These are phyloP conservation scores for Trichomonascus vanleenenianus DNA, from an alignment of 805 yeast species.

Conservation along the genomic window DNA sequence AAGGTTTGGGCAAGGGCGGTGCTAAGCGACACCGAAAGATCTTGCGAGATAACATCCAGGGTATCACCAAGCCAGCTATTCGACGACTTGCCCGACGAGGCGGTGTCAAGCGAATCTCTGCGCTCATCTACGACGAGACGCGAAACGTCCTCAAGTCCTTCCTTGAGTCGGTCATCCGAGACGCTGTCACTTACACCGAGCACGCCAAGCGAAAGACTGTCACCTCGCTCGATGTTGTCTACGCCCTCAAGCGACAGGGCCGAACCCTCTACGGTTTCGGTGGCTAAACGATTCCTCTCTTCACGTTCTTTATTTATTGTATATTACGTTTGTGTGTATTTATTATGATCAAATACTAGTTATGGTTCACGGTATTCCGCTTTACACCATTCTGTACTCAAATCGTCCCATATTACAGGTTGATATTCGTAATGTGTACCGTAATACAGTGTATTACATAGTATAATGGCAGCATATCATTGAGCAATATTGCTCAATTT, in stretches of 20 bases:
- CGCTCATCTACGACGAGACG: slow-evolving; percentile 97
- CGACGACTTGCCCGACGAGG: slow-evolving; percentile 99
- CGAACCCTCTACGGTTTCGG: slow-evolving; percentile 99
- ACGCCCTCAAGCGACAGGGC: slow-evolving; percentile 99
- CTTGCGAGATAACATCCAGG: slow-evolving; percentile 98
- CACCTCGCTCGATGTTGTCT: slow-evolving; percentile 96
- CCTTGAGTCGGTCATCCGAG: slow-evolving; percentile 96
- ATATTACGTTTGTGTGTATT: background rate
- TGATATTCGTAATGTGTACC: too few species aligned
- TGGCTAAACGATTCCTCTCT: slow-evolving; percentile 54
- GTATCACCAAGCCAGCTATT: slow-evolving; percentile 99
- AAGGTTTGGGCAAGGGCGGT: slow-evolving; percentile 99
- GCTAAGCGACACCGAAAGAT: slow-evolving; percentile 99
- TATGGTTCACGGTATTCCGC: too few species aligned
- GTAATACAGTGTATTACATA: too few species aligned
- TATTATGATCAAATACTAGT: background rate
- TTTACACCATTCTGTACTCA: too few species aligned
- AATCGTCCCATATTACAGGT: too few species aligned
- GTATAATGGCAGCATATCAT: too few species aligned
- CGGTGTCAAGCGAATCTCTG: slow-evolving; percentile 99
- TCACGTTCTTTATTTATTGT: slow-evolving; percentile 6
- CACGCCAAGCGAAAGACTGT: slow-evolving; percentile 99
- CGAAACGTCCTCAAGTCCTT: slow-evolving; percentile 94
- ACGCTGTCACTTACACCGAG: slow-evolving; percentile 98
- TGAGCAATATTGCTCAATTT: too few species aligned